phyloP scores from a whole-genome alignment of 75 land plant genomes.

The Cupressus sempervirens region DNA sequence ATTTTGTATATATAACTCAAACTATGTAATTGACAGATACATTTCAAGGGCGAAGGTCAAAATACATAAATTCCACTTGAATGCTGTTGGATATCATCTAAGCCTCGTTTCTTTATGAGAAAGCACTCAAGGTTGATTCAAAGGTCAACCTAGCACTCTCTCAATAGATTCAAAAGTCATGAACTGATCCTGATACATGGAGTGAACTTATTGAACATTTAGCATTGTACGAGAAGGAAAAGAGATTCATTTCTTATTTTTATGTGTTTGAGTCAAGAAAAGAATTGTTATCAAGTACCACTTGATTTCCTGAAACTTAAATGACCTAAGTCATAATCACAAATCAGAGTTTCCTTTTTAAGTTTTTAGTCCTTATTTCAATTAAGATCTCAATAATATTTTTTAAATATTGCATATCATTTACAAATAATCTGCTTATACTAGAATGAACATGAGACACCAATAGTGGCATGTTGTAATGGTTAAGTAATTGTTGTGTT shows the following conservation, averaged over 20 bases:
- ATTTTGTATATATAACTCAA: too few species aligned
- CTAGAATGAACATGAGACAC: too few species aligned
- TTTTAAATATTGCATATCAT: too few species aligned
- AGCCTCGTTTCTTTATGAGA: neutral
- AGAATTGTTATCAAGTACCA: neutral
- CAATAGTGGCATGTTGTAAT: too few species aligned
- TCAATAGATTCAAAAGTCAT: neutral
- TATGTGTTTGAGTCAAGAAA: neutral
- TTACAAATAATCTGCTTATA: too few species aligned
- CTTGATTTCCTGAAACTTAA: neutral
- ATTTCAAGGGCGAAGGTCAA: too few species aligned
- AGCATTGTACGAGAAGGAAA: neutral
- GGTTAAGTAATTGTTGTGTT: too few species aligned
- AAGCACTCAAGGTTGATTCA: neutral
- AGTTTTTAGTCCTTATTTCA: neutral
- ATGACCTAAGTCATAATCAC: neutral
- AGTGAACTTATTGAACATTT: neutral
- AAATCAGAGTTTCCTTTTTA: neutral
- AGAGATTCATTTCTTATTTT: neutral
- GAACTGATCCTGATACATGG: neutral
- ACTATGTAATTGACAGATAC: too few species aligned
- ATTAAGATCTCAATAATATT: neutral
- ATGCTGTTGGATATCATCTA: neutral
- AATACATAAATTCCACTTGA: neutral
- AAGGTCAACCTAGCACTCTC: neutral